Evolutionary conservation across 768 basidiomycete genomes (phyloP), one percentile per base, ranked within the genome.

Genomic region (Lactarius quietus): DNA sequence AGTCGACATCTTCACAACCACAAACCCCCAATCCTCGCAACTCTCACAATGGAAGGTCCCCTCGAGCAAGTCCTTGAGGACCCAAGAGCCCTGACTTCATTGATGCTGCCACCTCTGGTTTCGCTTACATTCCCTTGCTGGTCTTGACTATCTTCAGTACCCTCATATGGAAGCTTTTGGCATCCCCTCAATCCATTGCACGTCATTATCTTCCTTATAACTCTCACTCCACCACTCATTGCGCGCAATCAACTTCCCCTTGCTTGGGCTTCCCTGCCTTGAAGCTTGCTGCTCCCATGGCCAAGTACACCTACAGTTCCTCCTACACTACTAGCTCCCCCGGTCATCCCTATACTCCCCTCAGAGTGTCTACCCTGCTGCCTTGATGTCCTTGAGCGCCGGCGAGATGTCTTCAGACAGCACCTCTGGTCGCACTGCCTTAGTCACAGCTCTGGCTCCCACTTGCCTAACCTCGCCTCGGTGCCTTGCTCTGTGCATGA

Each of bases 401-500:
- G n/a, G n/a, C n/a, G 90, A 91, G 74, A 76, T 87, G 61, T 88
- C 87, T 15, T 89, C 89, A 20, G 90, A 91, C 72, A 83, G 86
- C 67, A 78, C 82, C 69, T 86, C 88, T 64, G 84, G 82, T 72
- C 84, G 83, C 41, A 74, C 73, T n/a, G n/a, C n/a, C n/a, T n/a
- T 72, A 88, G 87, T 74, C 88, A 89, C 66, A 86, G 87, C 74
- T 87, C 86, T 72, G 85, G 84, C 65, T 84, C 85, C 43, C 79
- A 78, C 65, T 82, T 81, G 35, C 82, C 84, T n/a, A n/a, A n/a
- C n/a, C n/a, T n/a, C n/a, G n/a, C n/a, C n/a, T n/a, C n/a, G n/a
- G n/a, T n/a, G n/a, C 88, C 88, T 33, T 81, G 89, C 69, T 89
- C 89, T 56, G 87, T 88, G 72, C 89, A 90, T 69, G 91, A 84